Conservation (phyloP, 2,329 filamentous ascomycete species). For the Curvularia sp. region DNA sequence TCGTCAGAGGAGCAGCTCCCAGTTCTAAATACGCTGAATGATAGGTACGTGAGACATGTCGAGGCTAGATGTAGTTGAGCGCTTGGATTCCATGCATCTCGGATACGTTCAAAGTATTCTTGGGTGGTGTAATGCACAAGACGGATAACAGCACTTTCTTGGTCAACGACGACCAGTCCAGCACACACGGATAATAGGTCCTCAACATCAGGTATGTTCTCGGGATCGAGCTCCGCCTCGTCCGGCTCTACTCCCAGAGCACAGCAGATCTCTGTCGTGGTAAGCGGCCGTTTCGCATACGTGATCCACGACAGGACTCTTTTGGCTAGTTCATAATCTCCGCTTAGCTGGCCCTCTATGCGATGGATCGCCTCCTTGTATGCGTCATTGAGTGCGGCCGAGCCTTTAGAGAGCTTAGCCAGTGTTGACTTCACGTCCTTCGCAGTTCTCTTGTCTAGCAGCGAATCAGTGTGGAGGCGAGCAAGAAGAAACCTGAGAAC, state of each 20-base stretch:
- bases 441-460: slow-evolving; percentile 17
- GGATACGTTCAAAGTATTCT: slow-evolving; percentile 36
- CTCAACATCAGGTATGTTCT: slow-evolving; percentile 17
- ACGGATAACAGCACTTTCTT: slow-evolving; percentile 34
- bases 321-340: slow-evolving; percentile 49
- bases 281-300: slow-evolving; percentile 24
- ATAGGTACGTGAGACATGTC: slow-evolving; percentile 43
- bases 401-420: slow-evolving; percentile 13
- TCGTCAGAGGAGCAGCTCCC: slow-evolving; percentile 20
- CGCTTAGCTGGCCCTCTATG: slow-evolving; percentile 51
- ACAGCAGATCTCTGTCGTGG: slow-evolving; percentile 22
- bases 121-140: slow-evolving; percentile 40
- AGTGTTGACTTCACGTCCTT: slow-evolving; percentile 16
- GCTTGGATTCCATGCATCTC: slow-evolving; percentile 11
- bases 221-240: slow-evolving; percentile 11
- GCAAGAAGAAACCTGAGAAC: too few relatives aligned
- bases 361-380: slow-evolving; percentile 31
- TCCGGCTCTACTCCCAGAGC: slow-evolving; percentile 21
- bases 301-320: too few relatives aligned
- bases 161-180: slow-evolving; percentile 26
- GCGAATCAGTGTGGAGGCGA: slow-evolving; percentile 20
- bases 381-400: slow-evolving; percentile 12
- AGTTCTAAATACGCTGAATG: slow-evolving; percentile 31
- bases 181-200: slow-evolving; percentile 32
- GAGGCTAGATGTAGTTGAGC: too few relatives aligned